phyloP scores from a whole-genome alignment of 768 basidiomycete species.

The Chlorophyllum brunneum region DNA sequence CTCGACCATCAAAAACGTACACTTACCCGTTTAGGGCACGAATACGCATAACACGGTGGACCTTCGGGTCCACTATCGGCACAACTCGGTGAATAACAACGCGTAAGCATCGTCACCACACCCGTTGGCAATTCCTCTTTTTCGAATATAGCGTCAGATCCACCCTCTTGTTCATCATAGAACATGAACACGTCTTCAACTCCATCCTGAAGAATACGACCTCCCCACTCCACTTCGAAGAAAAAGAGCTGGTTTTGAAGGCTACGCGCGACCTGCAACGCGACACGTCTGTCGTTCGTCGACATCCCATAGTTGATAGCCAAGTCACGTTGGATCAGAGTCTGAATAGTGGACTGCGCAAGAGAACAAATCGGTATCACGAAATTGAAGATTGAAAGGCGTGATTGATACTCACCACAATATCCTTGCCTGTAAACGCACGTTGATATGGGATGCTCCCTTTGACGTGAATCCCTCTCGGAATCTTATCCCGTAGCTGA shows the following conservation, averaged over 20 bases:
- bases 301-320: constrained; percentile 71
- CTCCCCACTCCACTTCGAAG: constrained; percentile 95
- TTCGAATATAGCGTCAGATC: constrained; percentile 55
- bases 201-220: constrained; percentile 74
- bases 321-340: constrained; percentile 81
- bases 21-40: constrained; percentile 69
- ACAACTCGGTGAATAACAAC: constrained; percentile 88
- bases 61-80: constrained; percentile 48
- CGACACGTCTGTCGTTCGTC: constrained; percentile 75
- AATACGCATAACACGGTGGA: constrained; percentile 74
- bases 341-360: constrained; percentile 80
- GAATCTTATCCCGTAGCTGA: constrained; percentile 83
- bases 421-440: constrained; percentile 92
- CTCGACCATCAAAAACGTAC: not conserved
- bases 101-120: constrained; percentile 84
- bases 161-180: constrained; percentile 73
- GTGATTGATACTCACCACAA: constrained; percentile 60
- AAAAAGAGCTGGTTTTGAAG: constrained; percentile 93
- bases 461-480: constrained; percentile 85
- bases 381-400: constrained; percentile 12
- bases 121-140: constrained; percentile 79
- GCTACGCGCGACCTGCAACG: constrained; percentile 84
- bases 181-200: constrained; percentile 96
- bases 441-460: constrained; percentile 90
- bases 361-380: not conserved